Percentiles rank a stretch among this genome's conserved stretches.
These are phyloP conservation scores for Cronartium quercuum DNA, from an alignment of 1,284 basidiomycete species.

Conservation along the genomic window DNA sequence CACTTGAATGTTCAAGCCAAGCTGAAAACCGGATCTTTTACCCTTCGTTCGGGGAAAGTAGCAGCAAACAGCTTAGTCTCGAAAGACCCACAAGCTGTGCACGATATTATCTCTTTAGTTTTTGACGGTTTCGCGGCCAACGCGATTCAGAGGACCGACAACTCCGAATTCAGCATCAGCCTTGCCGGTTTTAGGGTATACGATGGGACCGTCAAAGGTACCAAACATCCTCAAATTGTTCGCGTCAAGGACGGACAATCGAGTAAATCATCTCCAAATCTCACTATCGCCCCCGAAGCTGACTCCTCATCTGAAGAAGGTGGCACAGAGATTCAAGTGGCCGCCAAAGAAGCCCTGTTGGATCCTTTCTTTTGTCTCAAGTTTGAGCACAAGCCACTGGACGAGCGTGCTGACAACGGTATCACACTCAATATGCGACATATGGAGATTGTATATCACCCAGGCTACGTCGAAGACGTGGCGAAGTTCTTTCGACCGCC, in stretches of 20 bases:
- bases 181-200: conserved; percentile 83
- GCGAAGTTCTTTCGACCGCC: conserved; percentile 92
- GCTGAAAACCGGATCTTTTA: conserved; percentile 79
- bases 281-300: conserved; percentile 46
- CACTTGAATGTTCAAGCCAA: conserved; percentile 70
- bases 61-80: conserved; percentile 47
- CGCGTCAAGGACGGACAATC: conserved; percentile 65
- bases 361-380: conserved; percentile 89
- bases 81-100: neutral
- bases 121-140: conserved; percentile 85
- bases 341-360: conserved; percentile 27
- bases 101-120: conserved; percentile 76
- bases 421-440: conserved; percentile 86
- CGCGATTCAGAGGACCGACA: conserved; percentile 77
- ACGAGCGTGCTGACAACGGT: conserved; percentile 85
- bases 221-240: conserved; percentile 86
- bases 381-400: conserved; percentile 88
- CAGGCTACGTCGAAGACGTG: conserved; percentile 85
- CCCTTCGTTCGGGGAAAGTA: conserved; percentile 62
- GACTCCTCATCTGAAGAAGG: conserved; percentile 45
- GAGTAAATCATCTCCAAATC: conserved; percentile 40
- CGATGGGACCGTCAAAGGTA: conserved; percentile 78
- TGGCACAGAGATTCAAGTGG: conserved; percentile 44
- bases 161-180: conserved; percentile 73
- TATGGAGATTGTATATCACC: conserved; percentile 97